Conservation (phyloP, 495 filamentous ascomycete genomes). For the Choiromyces venosus region DNA sequence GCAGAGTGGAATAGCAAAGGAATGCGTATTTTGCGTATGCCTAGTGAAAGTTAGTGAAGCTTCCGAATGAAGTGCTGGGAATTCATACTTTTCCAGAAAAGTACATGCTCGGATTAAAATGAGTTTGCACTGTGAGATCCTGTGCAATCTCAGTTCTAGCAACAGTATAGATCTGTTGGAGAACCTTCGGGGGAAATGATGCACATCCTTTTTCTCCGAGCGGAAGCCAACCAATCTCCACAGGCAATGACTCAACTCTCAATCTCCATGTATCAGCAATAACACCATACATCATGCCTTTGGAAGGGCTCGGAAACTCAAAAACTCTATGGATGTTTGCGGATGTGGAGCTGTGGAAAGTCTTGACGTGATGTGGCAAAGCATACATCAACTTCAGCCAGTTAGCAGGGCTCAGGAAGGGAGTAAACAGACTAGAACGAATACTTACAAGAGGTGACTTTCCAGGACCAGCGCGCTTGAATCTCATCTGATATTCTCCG, state of each 20-base stretch:
- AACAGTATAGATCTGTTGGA: neutral
- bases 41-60: constrained; percentile 43
- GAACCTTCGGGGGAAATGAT: neutral
- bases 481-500: constrained; percentile 58
- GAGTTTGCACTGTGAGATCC: constrained; percentile 62
- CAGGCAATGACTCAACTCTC: constrained; percentile 5
- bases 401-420: neutral
- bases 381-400: constrained; percentile 69
- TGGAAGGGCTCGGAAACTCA: neutral
- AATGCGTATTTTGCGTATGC: neutral
- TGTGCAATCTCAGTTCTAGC: constrained; percentile 59
- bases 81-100: constrained; percentile 72
- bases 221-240: constrained; percentile 11
- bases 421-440: neutral
- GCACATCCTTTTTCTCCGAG: neutral
- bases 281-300: constrained; percentile 12
- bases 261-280: constrained; percentile 7
- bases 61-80: neutral
- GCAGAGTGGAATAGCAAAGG: neutral
- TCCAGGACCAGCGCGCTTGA: constrained; percentile 39
- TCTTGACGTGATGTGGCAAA: constrained; percentile 76
- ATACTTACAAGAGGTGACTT: constrained; percentile 18
- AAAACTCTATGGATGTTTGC: constrained; percentile 9
- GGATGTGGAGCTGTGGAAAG: constrained; percentile 48
- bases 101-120: constrained; percentile 80